A percentile compares a stretch with the other conserved stretches of the same genome.
These are phyloP conservation scores for Podila horticola DNA, from an alignment of 192 early-diverging fungal species.

Conservation along the genomic window DNA sequence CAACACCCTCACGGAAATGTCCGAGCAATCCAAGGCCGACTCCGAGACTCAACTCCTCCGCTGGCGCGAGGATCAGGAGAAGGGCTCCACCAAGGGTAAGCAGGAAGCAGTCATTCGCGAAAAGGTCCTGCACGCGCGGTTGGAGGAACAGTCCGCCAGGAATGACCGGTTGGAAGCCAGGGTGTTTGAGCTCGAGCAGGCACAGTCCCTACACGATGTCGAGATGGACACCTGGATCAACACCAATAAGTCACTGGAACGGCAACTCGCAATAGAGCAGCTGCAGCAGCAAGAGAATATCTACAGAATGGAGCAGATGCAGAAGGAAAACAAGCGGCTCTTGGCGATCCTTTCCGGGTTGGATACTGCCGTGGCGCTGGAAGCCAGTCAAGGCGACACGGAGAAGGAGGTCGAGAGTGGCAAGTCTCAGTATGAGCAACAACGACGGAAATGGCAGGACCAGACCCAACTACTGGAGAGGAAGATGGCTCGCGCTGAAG, in stretches of 20 bases:
- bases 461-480: constrained; percentile 10
- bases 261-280: constrained; percentile 38
- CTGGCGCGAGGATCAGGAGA: not conserved
- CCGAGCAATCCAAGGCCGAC: not conserved
- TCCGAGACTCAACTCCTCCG: not conserved
- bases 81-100: not conserved
- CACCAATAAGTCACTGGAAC: constrained; percentile 30
- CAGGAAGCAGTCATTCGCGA: constrained; percentile 6
- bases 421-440: constrained; percentile 11
- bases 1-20: constrained; percentile 1
- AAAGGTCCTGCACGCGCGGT: constrained; percentile 16
- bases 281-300: constrained; percentile 30
- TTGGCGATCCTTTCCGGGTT: constrained; percentile 21
- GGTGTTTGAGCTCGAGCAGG: constrained; percentile 18
- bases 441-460: constrained; percentile 20
- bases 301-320: constrained; percentile 20
- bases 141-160: constrained; percentile 2
- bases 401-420: too few relatives aligned
- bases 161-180: constrained; percentile 22
- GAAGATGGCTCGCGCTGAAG: constrained; percentile 37
- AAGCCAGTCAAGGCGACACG: not conserved
- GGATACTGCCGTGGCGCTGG: constrained; percentile 10
- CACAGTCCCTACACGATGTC: not conserved
- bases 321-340: constrained; percentile 25
- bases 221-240: constrained; percentile 12